Conservation (phyloP, 2,329 filamentous ascomycete species). For the Epichloe gansuensis region DNA sequence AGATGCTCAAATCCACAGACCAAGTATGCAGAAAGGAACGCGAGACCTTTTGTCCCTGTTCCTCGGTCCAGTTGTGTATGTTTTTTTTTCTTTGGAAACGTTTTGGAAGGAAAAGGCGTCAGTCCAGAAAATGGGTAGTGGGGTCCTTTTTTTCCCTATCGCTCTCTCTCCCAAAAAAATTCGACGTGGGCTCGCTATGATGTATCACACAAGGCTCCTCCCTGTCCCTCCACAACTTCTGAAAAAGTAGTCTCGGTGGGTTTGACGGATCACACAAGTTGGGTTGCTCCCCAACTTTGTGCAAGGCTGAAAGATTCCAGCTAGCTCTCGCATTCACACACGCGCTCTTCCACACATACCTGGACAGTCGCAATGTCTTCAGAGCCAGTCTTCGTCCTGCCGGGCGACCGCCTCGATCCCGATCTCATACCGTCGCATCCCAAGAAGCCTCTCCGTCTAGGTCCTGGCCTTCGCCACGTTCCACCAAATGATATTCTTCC, state of each 20-base stretch:
- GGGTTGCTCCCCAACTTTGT: neutral
- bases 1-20: neutral
- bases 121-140: constrained; percentile 5
- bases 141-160: constrained; percentile 4
- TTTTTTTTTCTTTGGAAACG: neutral
- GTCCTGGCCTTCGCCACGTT: constrained; percentile 72
- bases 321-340: neutral
- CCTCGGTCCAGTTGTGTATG: neutral
- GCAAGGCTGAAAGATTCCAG: neutral
- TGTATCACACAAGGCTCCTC: neutral
- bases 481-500: constrained; percentile 63
- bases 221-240: neutral
- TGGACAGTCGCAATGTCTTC: constrained; percentile 36
- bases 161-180: constrained; percentile 10
- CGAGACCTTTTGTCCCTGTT: neutral
- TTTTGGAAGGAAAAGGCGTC: neutral
- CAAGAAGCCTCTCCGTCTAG: constrained; percentile 64
- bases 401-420: constrained; percentile 63
- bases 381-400: constrained; percentile 57
- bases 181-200: constrained; percentile 1
- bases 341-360: neutral
- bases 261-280: too few species aligned
- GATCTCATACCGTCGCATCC: constrained; percentile 54
- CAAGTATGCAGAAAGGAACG: neutral
- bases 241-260: neutral